Percentiles rank a stretch among this genome's conserved stretches.
Conservation (phyloP, 2,329 filamentous ascomycete genomes). For the Calonectria naviculata region DNA sequence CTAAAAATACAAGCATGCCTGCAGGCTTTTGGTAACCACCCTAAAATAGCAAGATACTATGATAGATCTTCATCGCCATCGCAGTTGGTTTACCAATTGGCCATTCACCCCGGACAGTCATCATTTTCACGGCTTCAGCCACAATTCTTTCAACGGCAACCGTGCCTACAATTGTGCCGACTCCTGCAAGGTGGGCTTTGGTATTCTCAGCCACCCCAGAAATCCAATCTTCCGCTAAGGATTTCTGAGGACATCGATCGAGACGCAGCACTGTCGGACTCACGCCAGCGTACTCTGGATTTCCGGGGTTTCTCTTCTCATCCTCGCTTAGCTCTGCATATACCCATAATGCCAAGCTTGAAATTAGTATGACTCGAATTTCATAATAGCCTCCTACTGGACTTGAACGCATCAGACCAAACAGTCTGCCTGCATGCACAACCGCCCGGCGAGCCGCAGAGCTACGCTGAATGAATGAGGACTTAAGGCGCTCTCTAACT, state of each 20-base stretch:
- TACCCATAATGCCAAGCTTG: not conserved
- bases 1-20: no score
- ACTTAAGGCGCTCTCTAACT: not conserved
- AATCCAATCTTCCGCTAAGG: not conserved
- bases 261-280: not conserved
- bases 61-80: not conserved
- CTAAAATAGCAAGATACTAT: not conserved
- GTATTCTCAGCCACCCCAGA: not conserved
- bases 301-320: not conserved
- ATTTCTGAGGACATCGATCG: not conserved
- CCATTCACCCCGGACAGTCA: not conserved
- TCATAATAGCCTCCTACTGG: not conserved
- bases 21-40: no score
- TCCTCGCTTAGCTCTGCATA: not conserved
- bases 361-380: not conserved
- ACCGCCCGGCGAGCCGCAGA: not conserved
- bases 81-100: not conserved
- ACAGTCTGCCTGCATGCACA: not conserved
- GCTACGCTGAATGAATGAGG: not conserved
- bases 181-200: not conserved
- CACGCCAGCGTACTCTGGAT: not conserved
- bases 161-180: not conserved
- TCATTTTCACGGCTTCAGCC: not conserved
- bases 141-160: not conserved
- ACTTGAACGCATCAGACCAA: not conserved